Percentiles rank a stretch among this genome's conserved stretches.
Conservation (phyloP, 2,329 filamentous ascomycete genomes). For the Penicillium sclerotiorum region DNA sequence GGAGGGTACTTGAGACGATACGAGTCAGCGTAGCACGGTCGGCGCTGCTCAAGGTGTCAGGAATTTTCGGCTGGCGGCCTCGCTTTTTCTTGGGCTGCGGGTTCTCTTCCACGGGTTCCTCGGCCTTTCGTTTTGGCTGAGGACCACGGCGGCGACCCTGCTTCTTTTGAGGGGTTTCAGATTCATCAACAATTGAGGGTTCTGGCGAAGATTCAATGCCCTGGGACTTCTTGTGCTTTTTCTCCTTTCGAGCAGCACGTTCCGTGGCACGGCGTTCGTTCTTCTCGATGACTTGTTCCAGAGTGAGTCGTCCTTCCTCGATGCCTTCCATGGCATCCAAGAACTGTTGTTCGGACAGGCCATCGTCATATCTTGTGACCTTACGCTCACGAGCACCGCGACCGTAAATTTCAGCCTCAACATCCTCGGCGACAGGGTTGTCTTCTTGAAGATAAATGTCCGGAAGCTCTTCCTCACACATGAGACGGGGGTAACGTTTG, state of each 20-base stretch:
- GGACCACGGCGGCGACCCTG: slow-evolving; percentile 73
- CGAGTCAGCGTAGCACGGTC: slow-evolving; percentile 78
- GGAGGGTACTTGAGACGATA: slow-evolving; percentile 75
- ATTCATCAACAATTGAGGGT: slow-evolving; percentile 67
- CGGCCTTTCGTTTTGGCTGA: slow-evolving; percentile 83
- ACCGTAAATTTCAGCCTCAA: slow-evolving; percentile 72
- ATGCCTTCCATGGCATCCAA: slow-evolving; percentile 96
- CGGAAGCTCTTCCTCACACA: slow-evolving; percentile 84
- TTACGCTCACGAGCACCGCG: slow-evolving; percentile 94
- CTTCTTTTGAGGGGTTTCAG: slow-evolving; percentile 76
- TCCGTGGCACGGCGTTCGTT: slow-evolving; percentile 71
- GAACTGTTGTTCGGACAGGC: slow-evolving; percentile 98
- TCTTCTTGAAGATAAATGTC: slow-evolving; percentile 92
- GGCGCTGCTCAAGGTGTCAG: slow-evolving; percentile 66
- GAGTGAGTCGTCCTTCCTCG: slow-evolving; percentile 69
- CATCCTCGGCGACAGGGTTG: slow-evolving; percentile 76
- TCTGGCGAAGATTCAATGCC: slow-evolving; percentile 71
- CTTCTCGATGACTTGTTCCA: slow-evolving; percentile 91
- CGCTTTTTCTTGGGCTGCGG: slow-evolving; percentile 77
- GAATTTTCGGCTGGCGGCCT: slow-evolving; percentile 70
- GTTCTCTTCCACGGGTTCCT: slow-evolving; percentile 74
- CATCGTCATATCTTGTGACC: slow-evolving; percentile 93
- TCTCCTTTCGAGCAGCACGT: slow-evolving; percentile 71
- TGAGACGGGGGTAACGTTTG: slow-evolving; percentile 73
- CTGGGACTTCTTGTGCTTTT: slow-evolving; percentile 27